Conservation (phyloP, 305 asterid species). For the Fraxinus albicans region DNA sequence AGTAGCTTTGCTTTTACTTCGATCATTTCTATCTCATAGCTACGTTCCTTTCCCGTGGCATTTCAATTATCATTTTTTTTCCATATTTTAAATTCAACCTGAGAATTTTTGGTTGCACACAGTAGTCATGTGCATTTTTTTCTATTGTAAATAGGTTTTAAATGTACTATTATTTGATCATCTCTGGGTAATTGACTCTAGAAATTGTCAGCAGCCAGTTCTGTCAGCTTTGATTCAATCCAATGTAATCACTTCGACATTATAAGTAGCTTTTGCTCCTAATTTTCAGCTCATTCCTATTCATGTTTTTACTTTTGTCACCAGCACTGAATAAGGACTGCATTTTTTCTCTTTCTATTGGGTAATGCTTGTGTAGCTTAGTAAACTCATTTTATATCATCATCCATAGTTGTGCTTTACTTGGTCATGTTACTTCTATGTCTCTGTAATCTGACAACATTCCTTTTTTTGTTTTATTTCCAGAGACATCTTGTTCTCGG, state of each 20-base stretch:
- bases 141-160: not conserved
- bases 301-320: not conserved
- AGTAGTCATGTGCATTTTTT: not conserved
- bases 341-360: not conserved
- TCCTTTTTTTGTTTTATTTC: slow-evolving; percentile 18
- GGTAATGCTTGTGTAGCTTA: not conserved
- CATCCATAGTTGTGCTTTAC: slow-evolving; percentile 4
- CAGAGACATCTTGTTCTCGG: slow-evolving; percentile 83
- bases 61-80: slow-evolving; percentile 9
- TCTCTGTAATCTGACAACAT: slow-evolving; percentile 24
- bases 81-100: slow-evolving; percentile 16
- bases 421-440: not conserved
- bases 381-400: not conserved
- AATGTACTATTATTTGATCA: slow-evolving; percentile 5
- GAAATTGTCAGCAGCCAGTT: not conserved
- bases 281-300: not conserved
- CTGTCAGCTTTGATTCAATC: not conserved
- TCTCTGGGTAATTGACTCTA: not conserved
- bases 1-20: not conserved
- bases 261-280: not conserved
- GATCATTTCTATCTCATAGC: not conserved
- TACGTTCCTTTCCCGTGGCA: not conserved
- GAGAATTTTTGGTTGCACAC: not conserved
- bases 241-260: slow-evolving; percentile 1
- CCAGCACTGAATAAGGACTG: not conserved